Conservation (phyloP, 192 early-diverging fungal genomes). For the Piromyces sp. region DNA sequence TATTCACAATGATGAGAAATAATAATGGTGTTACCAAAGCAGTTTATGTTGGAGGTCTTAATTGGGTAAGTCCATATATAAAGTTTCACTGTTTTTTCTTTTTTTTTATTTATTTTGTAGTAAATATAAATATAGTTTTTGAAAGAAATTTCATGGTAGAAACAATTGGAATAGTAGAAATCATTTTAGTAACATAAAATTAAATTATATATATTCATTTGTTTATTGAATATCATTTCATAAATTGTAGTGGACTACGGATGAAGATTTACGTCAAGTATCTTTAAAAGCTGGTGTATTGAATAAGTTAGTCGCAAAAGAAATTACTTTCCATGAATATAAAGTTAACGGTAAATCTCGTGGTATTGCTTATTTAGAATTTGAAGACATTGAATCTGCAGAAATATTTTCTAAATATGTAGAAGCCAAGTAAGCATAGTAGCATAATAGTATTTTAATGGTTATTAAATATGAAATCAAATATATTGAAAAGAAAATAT, state of each 20-base stretch:
- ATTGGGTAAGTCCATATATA: not conserved
- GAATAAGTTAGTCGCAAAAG: slow-evolving; percentile 15
- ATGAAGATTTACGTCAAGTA: slow-evolving; percentile 24
- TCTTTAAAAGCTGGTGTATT: slow-evolving; percentile 24
- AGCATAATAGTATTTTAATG: too few species aligned
- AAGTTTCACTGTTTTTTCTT: too few species aligned
- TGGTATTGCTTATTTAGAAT: slow-evolving; percentile 38
- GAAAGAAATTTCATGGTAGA: too few species aligned
- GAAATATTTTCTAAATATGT: not conserved
- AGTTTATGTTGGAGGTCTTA: not conserved
- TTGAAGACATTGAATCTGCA: slow-evolving; percentile 3
- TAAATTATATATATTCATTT: too few species aligned
- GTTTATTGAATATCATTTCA: too few species aligned
- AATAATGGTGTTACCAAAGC: not conserved
- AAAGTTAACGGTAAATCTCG: slow-evolving; percentile 49
- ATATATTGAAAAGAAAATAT: too few species aligned
- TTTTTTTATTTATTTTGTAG: too few species aligned
- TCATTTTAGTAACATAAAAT: too few species aligned
- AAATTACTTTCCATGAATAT: slow-evolving; percentile 38
- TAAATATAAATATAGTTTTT: too few species aligned
- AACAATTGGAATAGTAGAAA: too few species aligned
- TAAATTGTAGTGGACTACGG: slow-evolving; percentile 45
- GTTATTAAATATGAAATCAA: too few species aligned
- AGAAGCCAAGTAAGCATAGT: not conserved
- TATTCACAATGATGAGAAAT: not conserved